Base-by-base conservation (phyloP, 257 asterid species). In the Przewalskia tangutica region DNA sequence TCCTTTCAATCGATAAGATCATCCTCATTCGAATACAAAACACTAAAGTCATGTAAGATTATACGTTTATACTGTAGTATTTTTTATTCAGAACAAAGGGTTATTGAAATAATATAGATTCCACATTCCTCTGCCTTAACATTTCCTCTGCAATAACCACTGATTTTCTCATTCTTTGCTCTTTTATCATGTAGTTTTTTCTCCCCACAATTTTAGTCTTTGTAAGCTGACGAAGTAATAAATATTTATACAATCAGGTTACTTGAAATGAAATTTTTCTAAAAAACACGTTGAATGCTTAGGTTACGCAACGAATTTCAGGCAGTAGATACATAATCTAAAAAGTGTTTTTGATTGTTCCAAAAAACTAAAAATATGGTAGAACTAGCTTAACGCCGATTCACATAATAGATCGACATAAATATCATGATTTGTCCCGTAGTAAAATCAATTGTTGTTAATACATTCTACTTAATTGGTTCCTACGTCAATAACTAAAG, bases 41-140 rank as follows among this genome's bases (percentile, higher is more conserved):
- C 27, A 23, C 27, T 23, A 23, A 23, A 23, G 27, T 23, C 27
- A 23, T 23, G 27, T 27, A 27, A 27, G 32, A 27, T 27, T 27
- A 27, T 27, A 27, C 32, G 32, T 1, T 27, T 27, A 27, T 27
- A 27, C 32, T 27, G 32, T 27, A 38, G 6, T 3, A 38, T 2
- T 38, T 38, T 38, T 38, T 38, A 38, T 55, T 17, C 23, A 0
- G 20, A 36, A 65, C 17, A 18, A 18, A 4, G 55, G 4, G 27
- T 5, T 2, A 16, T 60, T 86, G 81, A 83, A 92, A 94, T 20
- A 94, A 54, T 7, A 90, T 77, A 0, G 97, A 92, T 80, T 94
- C 93, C 62, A 94, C 94, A 71, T 87, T 94, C 88, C 90, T 92
- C 14, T 90, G 91, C 51, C 77, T 82, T 83, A 94, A 38, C 87